phyloP scores from a whole-genome alignment of 371 early-diverging fungal genomes.

The Sporodiniella umbellata region DNA sequence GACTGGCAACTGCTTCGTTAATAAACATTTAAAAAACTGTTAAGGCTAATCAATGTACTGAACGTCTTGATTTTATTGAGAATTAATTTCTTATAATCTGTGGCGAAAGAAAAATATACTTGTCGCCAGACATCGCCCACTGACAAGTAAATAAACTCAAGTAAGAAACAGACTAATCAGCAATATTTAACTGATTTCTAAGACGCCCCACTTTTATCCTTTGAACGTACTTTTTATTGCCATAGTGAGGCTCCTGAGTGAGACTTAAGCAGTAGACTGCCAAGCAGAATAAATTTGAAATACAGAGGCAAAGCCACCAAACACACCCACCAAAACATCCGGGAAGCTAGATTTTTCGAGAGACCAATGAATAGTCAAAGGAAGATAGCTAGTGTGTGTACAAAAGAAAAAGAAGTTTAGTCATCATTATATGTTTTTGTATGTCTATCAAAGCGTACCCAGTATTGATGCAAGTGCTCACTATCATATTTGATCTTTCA shows the following conservation, averaged over 20 bases:
- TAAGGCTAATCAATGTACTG: too few relatives aligned
- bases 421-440: background rate
- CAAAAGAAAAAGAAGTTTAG: background rate
- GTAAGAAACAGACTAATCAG: too few relatives aligned
- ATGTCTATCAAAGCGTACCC: slow-evolving; percentile 37
- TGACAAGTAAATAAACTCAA: too few relatives aligned
- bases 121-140: too few relatives aligned
- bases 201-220: too few relatives aligned
- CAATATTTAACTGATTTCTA: background rate
- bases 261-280: slow-evolving; percentile 68
- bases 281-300: slow-evolving; percentile 82
- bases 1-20: too few relatives aligned
- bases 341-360: slow-evolving; percentile 81
- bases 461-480: slow-evolving; percentile 83
- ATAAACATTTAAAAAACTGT: too few relatives aligned
- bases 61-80: too few relatives aligned
- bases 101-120: too few relatives aligned
- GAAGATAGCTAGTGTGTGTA: slow-evolving; percentile 74
- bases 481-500: slow-evolving; percentile 55
- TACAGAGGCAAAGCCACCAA: slow-evolving; percentile 90
- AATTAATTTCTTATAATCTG: too few relatives aligned
- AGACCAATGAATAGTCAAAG: slow-evolving; percentile 92
- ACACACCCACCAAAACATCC: slow-evolving; percentile 87
- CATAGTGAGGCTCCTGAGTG: too few relatives aligned
- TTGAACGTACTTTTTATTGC: too few relatives aligned